phyloP scores from a whole-genome alignment of 179 eudicot species.

The Drosera spatulata region DNA sequence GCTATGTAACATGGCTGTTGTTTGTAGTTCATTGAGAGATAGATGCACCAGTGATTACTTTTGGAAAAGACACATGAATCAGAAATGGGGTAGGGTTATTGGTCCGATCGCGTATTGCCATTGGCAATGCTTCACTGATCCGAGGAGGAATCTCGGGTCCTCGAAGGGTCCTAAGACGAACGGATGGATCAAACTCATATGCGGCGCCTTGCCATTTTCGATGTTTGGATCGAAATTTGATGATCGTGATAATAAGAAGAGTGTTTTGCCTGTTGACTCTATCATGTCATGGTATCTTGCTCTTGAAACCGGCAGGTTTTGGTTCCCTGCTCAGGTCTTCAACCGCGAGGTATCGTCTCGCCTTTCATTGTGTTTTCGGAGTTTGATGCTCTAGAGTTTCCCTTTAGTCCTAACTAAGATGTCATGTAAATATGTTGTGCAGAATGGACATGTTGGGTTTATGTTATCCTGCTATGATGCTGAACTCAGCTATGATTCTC shows the following conservation, averaged over 20 bases:
- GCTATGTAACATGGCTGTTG: slow-evolving; percentile 66
- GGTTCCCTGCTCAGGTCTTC: slow-evolving; percentile 4
- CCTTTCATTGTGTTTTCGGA: background rate
- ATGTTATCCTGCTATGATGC: slow-evolving; percentile 98
- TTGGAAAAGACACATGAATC: slow-evolving; percentile 72
- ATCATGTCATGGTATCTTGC: slow-evolving; percentile 70
- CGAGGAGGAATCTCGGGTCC: slow-evolving; percentile 17
- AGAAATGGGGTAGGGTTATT: slow-evolving; percentile 70
- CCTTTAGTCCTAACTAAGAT: background rate
- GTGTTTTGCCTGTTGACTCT: slow-evolving; percentile 39
- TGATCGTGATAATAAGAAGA: slow-evolving; percentile 12
- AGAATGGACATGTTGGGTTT: slow-evolving; percentile 98
- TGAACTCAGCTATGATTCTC: slow-evolving; percentile 70
- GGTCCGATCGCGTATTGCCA: slow-evolving; percentile 58
- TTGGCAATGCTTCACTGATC: slow-evolving; percentile 59
- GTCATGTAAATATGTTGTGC: slow-evolving; percentile 7
- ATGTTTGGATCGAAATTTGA: slow-evolving; percentile 32
- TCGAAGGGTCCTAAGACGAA: slow-evolving; percentile 11
- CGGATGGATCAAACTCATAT: slow-evolving; percentile 26
- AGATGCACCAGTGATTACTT: slow-evolving; percentile 67
- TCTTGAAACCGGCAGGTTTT: slow-evolving; percentile 82
- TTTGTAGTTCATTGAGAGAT: slow-evolving; percentile 51
- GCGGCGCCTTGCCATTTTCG: slow-evolving; percentile 38
- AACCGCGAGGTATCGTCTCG: slow-evolving; percentile 19
- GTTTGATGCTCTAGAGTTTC: background rate